phyloP scores from a whole-genome alignment of 495 filamentous ascomycete species.

The Podospora didyma region DNA sequence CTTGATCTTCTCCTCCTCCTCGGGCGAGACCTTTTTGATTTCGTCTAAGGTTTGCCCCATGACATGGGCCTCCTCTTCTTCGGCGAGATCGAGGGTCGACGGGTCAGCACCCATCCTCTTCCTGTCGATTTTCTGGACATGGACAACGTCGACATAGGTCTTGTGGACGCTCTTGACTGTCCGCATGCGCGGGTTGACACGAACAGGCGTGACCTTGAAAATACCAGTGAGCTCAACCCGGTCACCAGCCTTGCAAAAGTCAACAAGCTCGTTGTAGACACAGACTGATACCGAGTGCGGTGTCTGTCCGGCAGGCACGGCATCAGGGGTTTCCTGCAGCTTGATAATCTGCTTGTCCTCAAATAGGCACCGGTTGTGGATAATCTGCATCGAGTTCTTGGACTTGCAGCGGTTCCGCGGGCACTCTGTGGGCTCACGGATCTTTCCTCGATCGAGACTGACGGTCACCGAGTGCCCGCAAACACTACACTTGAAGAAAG shows the following conservation, averaged over 20 bases:
- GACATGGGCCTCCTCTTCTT: constrained; percentile 71
- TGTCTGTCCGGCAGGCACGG: constrained; percentile 89
- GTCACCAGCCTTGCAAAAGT: constrained; percentile 96
- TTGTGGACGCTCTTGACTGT: constrained; percentile 94
- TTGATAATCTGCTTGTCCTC: constrained; percentile 99
- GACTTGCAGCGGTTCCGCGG: constrained; percentile 78
- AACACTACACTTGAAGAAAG: constrained; percentile 91
- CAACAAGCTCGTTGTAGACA: constrained; percentile 94
- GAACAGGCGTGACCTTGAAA: constrained; percentile 89
- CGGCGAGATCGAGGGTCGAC: constrained; percentile 64
- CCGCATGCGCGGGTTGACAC: constrained; percentile 90
- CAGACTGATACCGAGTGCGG: constrained; percentile 98
- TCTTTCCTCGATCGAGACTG: constrained; percentile 90
- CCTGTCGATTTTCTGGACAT: constrained; percentile 95
- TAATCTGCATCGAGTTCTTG: constrained; percentile 94
- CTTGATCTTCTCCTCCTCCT: constrained; percentile 88
- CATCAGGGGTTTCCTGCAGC: constrained; percentile 95
- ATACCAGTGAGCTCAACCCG: constrained; percentile 94
- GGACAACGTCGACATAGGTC: constrained; percentile 92
- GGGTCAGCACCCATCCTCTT: constrained; percentile 88
- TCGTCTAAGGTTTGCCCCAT: constrained; percentile 79
- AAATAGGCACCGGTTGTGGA: constrained; percentile 94
- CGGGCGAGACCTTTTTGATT: constrained; percentile 76
- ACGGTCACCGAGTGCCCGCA: constrained; percentile 90
- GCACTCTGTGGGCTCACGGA: constrained; percentile 88